Conservation (phyloP, 1,284 basidiomycete species). For the Fomitopsis schrenkii region DNA sequence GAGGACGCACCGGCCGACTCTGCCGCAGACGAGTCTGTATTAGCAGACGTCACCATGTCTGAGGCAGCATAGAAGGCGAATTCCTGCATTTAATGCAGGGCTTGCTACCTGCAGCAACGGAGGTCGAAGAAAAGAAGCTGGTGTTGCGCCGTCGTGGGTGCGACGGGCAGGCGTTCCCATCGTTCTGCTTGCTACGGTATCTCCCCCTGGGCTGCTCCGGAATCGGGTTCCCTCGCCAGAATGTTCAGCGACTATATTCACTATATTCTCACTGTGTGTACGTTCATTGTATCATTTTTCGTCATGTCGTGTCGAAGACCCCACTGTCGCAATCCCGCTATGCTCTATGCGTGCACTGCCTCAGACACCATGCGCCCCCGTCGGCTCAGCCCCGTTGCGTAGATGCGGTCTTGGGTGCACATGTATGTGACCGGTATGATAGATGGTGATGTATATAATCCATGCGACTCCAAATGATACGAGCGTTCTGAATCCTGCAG, state of each 20-base stretch:
- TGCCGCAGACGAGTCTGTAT: constrained; percentile 30
- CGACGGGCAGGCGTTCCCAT: background rate
- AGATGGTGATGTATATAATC: constrained; percentile 5
- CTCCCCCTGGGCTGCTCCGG: background rate
- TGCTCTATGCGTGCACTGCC: background rate
- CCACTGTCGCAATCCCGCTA: background rate
- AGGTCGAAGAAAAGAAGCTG: background rate
- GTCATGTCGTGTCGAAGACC: background rate
- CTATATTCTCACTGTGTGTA: background rate
- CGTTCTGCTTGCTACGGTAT: background rate
- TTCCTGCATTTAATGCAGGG: constrained; percentile 8
- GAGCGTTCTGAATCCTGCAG: background rate
- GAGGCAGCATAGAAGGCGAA: constrained; percentile 28
- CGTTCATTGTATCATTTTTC: background rate
- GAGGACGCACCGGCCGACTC: constrained; percentile 23
- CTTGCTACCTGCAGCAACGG: background rate
- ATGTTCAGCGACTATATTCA: background rate
- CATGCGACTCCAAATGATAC: constrained; percentile 2
- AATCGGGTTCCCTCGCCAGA: background rate
- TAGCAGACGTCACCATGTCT: constrained; percentile 45
- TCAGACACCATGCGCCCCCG: background rate
- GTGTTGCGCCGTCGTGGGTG: background rate
- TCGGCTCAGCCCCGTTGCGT: background rate
- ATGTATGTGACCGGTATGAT: constrained; percentile 3
- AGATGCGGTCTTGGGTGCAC: background rate